Conservation (phyloP, 129 eudicot genomes). For the Erigeron canadensis region DNA sequence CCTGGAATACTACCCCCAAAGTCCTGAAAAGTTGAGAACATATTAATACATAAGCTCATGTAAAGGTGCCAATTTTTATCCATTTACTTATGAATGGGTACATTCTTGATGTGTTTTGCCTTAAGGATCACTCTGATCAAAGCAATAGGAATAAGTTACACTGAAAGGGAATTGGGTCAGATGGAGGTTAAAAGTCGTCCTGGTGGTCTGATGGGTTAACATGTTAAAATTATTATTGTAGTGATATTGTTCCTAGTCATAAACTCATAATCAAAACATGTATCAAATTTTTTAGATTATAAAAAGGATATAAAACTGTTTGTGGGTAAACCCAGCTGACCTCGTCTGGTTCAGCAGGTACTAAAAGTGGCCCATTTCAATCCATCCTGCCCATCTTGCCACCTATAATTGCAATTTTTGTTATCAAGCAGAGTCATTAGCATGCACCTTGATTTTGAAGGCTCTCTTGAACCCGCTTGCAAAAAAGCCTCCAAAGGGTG, state of each 20-base stretch:
- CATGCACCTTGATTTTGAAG: slow-evolving; percentile 64
- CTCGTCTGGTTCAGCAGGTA: neutral
- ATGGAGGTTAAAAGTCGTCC: neutral
- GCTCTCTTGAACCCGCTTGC: slow-evolving; percentile 91
- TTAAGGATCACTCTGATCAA: neutral
- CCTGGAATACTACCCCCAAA: slow-evolving; percentile 93
- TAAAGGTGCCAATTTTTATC: neutral
- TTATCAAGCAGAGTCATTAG: neutral
- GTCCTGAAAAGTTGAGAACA: slow-evolving; percentile 38
- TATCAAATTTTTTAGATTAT: neutral
- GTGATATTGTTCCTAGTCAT: neutral
- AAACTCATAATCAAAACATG: neutral
- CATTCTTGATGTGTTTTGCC: neutral
- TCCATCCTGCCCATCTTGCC: neutral
- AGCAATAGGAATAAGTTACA: neutral
- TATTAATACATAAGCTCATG: neutral
- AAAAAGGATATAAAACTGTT: neutral
- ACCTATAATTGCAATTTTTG: neutral
- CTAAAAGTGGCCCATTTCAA: neutral
- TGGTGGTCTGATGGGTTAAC: too few species aligned
- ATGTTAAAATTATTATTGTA: neutral
- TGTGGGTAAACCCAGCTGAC: neutral
- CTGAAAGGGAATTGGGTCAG: neutral
- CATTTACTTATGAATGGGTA: neutral
- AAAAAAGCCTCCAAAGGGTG: slow-evolving; percentile 88